Conservation (phyloP, 2,329 filamentous ascomycete genomes). For the Scortechinia acanthostroma region DNA sequence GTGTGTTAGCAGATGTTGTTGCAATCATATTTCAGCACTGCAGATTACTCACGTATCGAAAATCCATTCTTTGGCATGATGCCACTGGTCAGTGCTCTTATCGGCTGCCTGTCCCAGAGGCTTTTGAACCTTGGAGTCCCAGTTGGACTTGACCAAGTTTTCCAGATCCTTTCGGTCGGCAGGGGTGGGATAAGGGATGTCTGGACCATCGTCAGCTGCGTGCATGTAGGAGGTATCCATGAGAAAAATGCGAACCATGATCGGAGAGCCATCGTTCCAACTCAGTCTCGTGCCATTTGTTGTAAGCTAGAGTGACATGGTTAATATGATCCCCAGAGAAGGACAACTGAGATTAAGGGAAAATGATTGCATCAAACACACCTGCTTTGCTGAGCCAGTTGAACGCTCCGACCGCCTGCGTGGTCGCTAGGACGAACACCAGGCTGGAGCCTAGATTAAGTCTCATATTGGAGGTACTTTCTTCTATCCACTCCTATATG, state of each 20-base stretch:
- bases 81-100: slow-evolving; percentile 37
- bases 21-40: background rate
- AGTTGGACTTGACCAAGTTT: slow-evolving; percentile 64
- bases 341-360: too few relatives aligned
- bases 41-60: slow-evolving; percentile 38
- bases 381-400: slow-evolving; percentile 64
- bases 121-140: slow-evolving; percentile 53
- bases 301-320: slow-evolving; percentile 63
- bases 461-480: background rate
- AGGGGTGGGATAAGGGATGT: slow-evolving; percentile 61
- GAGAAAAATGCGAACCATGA: slow-evolving; percentile 24
- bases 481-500: background rate
- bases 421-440: slow-evolving; percentile 49
- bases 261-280: slow-evolving; percentile 71
- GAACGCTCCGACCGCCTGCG: slow-evolving; percentile 47
- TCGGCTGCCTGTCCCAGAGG: slow-evolving; percentile 48
- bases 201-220: slow-evolving; percentile 9
- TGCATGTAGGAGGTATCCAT: background rate
- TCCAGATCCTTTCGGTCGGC: slow-evolving; percentile 69
- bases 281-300: slow-evolving; percentile 75
- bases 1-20: background rate
- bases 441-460: slow-evolving; percentile 18
- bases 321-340: slow-evolving; percentile 14
- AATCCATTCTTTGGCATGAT: slow-evolving; percentile 62
- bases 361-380: slow-evolving; percentile 32